These are phyloP conservation scores for Lachnellula suecica DNA, from an alignment of 2,329 filamentous ascomycete genomes.

Conservation along the genomic window DNA sequence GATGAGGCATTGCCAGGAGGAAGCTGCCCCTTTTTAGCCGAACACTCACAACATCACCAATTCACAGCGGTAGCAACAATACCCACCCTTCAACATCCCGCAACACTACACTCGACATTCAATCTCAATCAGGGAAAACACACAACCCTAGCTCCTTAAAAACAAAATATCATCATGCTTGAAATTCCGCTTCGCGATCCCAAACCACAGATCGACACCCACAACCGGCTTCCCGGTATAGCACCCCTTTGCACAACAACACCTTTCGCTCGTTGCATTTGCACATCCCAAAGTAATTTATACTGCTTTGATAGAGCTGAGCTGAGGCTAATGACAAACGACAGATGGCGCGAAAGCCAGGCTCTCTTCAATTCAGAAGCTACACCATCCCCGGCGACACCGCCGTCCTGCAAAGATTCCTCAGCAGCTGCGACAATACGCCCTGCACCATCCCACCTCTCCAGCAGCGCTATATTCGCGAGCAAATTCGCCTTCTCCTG, in stretches of 20 bases:
- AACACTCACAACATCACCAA: no score
- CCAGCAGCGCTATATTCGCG: background rate
- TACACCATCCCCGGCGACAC: background rate
- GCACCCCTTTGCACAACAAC: background rate
- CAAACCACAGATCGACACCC: background rate
- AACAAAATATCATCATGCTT: background rate
- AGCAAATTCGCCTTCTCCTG: background rate
- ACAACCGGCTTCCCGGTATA: no score
- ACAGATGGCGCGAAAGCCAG: background rate
- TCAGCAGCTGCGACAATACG: background rate
- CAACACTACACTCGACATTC: no score
- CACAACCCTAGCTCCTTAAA: background rate
- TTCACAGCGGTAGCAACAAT: no score
- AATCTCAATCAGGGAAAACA: background rate
- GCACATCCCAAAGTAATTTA: background rate
- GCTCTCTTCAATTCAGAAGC: background rate
- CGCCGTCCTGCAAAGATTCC: background rate
- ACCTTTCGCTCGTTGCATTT: background rate
- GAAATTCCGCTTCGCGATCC: background rate
- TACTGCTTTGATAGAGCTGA: background rate
- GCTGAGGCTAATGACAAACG: background rate
- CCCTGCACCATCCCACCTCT: background rate
- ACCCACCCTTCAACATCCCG: no score
- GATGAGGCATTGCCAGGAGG: no score
- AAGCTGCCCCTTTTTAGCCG: no score